Base-by-base conservation (phyloP, 2,329 filamentous ascomycete genomes). In the Knufia petricola region DNA sequence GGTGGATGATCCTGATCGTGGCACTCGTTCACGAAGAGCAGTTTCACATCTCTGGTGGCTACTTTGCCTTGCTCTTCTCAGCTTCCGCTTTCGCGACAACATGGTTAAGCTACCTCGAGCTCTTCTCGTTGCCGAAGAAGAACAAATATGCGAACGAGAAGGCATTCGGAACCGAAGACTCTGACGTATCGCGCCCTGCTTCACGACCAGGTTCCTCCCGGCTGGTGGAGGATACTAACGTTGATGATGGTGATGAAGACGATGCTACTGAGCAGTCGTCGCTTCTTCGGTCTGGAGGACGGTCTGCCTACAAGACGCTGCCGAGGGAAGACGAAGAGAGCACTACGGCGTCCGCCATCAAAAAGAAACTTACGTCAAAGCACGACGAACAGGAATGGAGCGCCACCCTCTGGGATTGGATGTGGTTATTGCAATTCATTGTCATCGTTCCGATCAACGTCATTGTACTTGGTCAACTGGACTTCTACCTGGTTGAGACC, bases 371-470 rank as follows among this genome's bases (percentile, higher is more conserved):
- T 50, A 21, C 12, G 23, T 13, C 32, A 6, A 34, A 42, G 17
- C 46, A 48, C 21, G 46, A 48, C 15, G 92, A 96, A 62, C 92
- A 96, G 64, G 69, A 76, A 12, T 98, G 92, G 92, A 94, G 87
- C 45, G 77, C 77, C 3, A 75, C 75, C 31, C 69, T 96, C 47
- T 87, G 87, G 1, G 78, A 76, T 38, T 95, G 85, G 84, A 81
- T 85, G 15, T 98, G 92, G 92, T 66, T 92, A 36, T 58, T 94
- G 15, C 89, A 98, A 60, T 83, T 95, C 55, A 69, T 96, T 2
- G 62, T 95, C 13, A 69, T 94, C 8, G 85, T 79, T 0, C 88
- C 89, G 0, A 78, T 95, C 46, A 78, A 82, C 41, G 71, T 95
- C 39, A 82, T 92, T 51, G 64, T 96, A 17, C 67, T 86, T 13